Evolutionary conservation across 169 alveolate species (phyloP), one percentile per base, ranked within the genome.

Genomic region (Plasmodium berghei): DNA sequence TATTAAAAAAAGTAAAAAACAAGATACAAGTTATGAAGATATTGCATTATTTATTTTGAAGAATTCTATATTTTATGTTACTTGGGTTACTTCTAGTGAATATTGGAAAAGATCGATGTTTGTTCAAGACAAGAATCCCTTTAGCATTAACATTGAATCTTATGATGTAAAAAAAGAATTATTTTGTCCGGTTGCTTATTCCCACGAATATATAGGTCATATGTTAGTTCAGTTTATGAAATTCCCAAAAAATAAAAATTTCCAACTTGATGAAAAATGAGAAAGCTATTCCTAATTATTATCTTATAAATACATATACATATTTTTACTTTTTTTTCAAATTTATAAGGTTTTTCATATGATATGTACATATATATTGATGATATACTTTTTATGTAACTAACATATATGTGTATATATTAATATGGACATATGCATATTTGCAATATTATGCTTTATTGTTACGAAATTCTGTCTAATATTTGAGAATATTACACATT

Each of bases 81-180:
- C 90, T 10, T 83, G 90, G 90, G 90, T 55, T 46, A 83, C 90
- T 3, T 83, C 90, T 22, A 83, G 90, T 83, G 90, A 83, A 62
- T 83, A 55, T 56, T 83, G 90, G 90, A 83, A 83, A 72, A 66
- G 90, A 28, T 72, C 90, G 5, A 22, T 69, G 9, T 69, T 67
- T 24, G 90, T 83, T 26, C 90, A 83, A 26, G 73, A 83, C 52
- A 3, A 26, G 12, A 26, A 46, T 12, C 9, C 26, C 24, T 28
- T 64, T 28, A 28, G 26, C 8, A 16, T 55, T 14, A 46, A n/a
- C 46, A 55, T 52, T 52, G 62, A 66, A 0, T 12, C 10, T 18
- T 20, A 49, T 28, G 58, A 42, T 46, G 18, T 54, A 5, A 83
- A 83, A 1, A 83, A 34, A 63, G 90, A 83, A 59, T 34, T 54